Base-by-base conservation (phyloP, 2,329 filamentous ascomycete species). In the Colletotrichum graminicola region DNA sequence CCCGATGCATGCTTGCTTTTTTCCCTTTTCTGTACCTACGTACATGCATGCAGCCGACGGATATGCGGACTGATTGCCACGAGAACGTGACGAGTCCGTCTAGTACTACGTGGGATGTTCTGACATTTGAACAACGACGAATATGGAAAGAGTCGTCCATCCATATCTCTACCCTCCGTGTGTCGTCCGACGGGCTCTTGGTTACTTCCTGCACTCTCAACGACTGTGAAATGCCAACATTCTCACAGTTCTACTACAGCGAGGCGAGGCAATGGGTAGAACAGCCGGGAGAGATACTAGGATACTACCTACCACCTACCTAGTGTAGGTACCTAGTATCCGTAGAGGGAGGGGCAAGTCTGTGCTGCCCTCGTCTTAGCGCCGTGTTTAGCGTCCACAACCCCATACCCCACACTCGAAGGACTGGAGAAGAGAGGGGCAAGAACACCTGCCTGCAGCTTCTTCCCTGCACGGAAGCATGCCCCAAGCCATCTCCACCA, bases 341-440 rank as follows among this genome's bases (percentile, higher is more conserved):
- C 1, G 11, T 41, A 41, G 39, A 41, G 39, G 39, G 43, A 45
- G 63, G 62, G 26, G 51, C 32, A 59, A 57, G 61, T 29, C 45
- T 34, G 36, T 45, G 56, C 63, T 54, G 66, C 57, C 57, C 45
- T 67, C 43, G 57, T 62, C 62, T 39, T 67, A 72, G 69, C 54
- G 65, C 60, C 69, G 18, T 69, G 21, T 63, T 68, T 68, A 57
- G 68, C 62, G 59, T 36, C 52, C 21, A 29, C 36, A 34, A 54
- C 65, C 69, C 69, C 69, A 67, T 16, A 66, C 69, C 69, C 69
- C 69, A 26, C 69, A 72, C 69, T 68, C 36, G 52, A 60, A 39
- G 29, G 45, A 62, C 49, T 66, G 59, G 68, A 54, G 68, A 68
- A 66, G 51, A 41, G 45, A 51, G 39, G 26, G 68, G 36, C 32